Conservation (phyloP, 2,329 filamentous ascomycete genomes). For the Colletotrichum aenigma region DNA sequence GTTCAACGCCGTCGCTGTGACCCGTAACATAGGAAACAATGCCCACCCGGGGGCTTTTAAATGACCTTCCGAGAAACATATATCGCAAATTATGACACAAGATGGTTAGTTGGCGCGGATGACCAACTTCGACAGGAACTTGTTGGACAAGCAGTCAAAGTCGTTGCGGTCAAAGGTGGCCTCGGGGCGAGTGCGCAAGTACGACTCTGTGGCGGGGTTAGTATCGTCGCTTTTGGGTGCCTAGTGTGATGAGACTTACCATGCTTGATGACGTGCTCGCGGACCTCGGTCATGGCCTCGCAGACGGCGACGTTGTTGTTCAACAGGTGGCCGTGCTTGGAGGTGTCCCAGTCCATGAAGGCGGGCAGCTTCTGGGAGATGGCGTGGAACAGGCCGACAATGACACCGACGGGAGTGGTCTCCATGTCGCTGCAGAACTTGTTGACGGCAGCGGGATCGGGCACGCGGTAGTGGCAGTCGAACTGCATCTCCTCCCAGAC, state of each 20-base stretch:
- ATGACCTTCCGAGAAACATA: constrained; percentile 10
- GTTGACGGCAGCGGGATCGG: constrained; percentile 81
- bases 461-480: constrained; percentile 94
- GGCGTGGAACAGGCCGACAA: constrained; percentile 95
- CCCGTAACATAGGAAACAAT: constrained; percentile 20
- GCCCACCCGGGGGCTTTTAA: constrained; percentile 10
- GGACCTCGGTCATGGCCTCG: constrained; percentile 95
- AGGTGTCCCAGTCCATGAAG: constrained; percentile 92
- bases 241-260: constrained; percentile 63
- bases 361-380: constrained; percentile 96
- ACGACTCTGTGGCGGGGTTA: constrained; percentile 71
- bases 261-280: constrained; percentile 89
- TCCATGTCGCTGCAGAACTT: constrained; percentile 99
- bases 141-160: constrained; percentile 95
- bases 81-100: constrained; percentile 18
- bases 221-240: constrained; percentile 18
- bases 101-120: constrained; percentile 82
- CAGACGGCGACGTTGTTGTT: constrained; percentile 92
- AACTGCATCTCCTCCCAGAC: constrained; percentile 99
- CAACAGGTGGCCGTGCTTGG: constrained; percentile 87
- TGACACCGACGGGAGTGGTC: constrained; percentile 91
- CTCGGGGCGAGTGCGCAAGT: constrained; percentile 79
- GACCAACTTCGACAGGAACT: constrained; percentile 95
- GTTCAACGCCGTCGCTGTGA: constrained; percentile 25
- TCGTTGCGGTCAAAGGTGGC: constrained; percentile 88